Percentiles rank a stretch among this genome's conserved stretches.
Conservation (phyloP, 106 monocot species). For the Acorus gramineus region DNA sequence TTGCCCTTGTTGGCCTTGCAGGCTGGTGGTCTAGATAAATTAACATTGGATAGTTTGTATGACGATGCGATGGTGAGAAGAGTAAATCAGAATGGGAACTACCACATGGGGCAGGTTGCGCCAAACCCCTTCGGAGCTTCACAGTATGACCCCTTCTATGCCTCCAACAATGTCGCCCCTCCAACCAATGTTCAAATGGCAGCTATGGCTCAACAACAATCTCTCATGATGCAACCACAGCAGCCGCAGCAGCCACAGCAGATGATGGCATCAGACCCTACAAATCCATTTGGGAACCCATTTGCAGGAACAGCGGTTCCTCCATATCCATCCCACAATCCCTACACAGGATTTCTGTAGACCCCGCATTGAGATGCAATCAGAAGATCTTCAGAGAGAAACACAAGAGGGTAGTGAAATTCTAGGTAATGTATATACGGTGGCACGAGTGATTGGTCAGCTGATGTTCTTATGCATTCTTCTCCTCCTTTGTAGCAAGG, state of each 20-base stretch:
- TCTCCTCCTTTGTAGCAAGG: no score
- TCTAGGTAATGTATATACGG: no score
- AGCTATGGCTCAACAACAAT: conserved; percentile 19
- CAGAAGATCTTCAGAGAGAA: background rate
- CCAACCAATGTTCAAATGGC: conserved; percentile 24
- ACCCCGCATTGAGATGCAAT: background rate
- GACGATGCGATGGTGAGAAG: conserved; percentile 23
- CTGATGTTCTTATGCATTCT: no score
- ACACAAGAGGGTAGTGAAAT: background rate
- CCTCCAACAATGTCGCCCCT: conserved; percentile 14
- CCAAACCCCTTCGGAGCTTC: conserved; percentile 26
- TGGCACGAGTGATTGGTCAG: no score
- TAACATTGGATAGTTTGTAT: conserved; percentile 34
- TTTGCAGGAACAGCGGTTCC: conserved; percentile 5
- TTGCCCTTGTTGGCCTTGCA: background rate
- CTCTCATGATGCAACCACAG: conserved; percentile 15
- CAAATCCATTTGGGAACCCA: conserved; percentile 32
- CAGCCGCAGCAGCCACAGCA: conserved; percentile 11
- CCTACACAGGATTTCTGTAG: conserved; percentile 15
- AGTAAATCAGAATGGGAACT: conserved; percentile 13
- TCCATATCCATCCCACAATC: conserved; percentile 9
- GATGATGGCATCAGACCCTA: background rate
- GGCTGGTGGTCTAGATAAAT: conserved; percentile 37
- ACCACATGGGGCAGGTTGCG: conserved; percentile 26
- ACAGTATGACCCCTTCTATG: conserved; percentile 25